Evolutionary conservation across 108 stramenopile species (phyloP).

Genomic region (Cylindrotheca closterium): DNA sequence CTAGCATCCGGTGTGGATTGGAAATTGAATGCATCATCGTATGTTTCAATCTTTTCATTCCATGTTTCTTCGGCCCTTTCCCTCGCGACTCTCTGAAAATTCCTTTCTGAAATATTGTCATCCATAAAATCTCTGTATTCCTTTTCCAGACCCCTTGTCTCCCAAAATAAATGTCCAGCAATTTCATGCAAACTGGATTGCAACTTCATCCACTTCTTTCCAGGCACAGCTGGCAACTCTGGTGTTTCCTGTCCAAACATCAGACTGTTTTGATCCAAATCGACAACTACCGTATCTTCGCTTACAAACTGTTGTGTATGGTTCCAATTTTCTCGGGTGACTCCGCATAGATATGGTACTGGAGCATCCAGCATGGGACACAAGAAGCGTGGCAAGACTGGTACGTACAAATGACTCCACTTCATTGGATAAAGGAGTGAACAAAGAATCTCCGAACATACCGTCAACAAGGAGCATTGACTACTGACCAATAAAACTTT

Average conservation of each 20-base stretch:
- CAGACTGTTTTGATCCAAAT: conserved; percentile 81
- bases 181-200: conserved; percentile 53
- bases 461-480: conserved; percentile 84
- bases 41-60: conserved; percentile 65
- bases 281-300: conserved; percentile 85
- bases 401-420: conserved; percentile 93
- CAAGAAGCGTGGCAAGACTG: conserved; percentile 76
- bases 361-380: conserved; percentile 90
- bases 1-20: conserved; percentile 69
- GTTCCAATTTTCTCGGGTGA: conserved; percentile 76
- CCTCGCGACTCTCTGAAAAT: conserved; percentile 14
- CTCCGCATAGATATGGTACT: conserved; percentile 89
- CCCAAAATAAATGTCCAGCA: conserved; percentile 84
- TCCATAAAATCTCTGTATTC: conserved; percentile 26
- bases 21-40: conserved; percentile 82
- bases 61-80: conserved; percentile 51
- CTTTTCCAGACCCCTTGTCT: conserved; percentile 61
- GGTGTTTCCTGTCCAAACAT: conserved; percentile 59
- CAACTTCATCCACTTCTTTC: conserved; percentile 75
- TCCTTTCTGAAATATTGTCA: conserved; percentile 4
- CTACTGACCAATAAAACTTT: conserved; percentile 82
- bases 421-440: conserved; percentile 94
- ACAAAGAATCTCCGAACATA: conserved; percentile 91
- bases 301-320: conserved; percentile 67
- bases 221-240: conserved; percentile 61